These are phyloP conservation scores for Seminavis robusta DNA, from an alignment of 108 stramenopile species.

Conservation along the genomic window DNA sequence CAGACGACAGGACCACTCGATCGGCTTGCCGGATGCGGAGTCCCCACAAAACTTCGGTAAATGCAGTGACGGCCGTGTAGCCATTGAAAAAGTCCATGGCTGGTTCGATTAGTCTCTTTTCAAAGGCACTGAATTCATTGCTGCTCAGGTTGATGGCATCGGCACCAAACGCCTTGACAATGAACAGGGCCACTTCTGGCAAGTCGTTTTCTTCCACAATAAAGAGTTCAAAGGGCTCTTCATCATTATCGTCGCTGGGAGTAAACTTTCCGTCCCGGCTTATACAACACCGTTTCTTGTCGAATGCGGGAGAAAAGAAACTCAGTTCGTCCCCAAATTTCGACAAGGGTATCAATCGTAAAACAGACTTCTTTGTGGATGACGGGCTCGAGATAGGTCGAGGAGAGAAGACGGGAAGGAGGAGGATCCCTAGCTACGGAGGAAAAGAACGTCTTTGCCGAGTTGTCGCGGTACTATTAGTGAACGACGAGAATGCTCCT, in stretches of 20 bases:
- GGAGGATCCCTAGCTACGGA: too few relatives aligned
- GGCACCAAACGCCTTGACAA: conserved; percentile 74
- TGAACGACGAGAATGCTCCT: too few relatives aligned
- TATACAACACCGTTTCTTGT: background rate
- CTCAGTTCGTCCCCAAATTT: too few relatives aligned
- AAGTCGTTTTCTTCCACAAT: conserved; percentile 67
- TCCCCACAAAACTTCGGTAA: conserved; percentile 76
- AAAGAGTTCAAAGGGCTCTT: conserved; percentile 20
- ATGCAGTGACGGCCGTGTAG: conserved; percentile 62
- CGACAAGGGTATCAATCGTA: too few relatives aligned
- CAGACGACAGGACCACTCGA: too few relatives aligned
- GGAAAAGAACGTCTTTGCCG: too few relatives aligned
- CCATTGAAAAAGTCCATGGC: conserved; percentile 71
- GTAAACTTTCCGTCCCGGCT: background rate
- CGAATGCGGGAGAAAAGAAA: too few relatives aligned
- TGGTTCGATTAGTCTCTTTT: conserved; percentile 55
- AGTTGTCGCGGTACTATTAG: too few relatives aligned
- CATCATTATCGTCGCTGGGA: conserved; percentile 13
- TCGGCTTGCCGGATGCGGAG: conserved; percentile 44
- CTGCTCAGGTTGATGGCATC: conserved; percentile 58
- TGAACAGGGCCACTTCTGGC: conserved; percentile 60
- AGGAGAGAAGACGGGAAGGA: too few relatives aligned
- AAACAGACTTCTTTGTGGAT: too few relatives aligned
- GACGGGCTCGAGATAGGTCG: too few relatives aligned
- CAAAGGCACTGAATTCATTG: conserved; percentile 51